Conservation (phyloP, 1,284 basidiomycete genomes). For the Cutaneotrichosporon arboriforme region DNA sequence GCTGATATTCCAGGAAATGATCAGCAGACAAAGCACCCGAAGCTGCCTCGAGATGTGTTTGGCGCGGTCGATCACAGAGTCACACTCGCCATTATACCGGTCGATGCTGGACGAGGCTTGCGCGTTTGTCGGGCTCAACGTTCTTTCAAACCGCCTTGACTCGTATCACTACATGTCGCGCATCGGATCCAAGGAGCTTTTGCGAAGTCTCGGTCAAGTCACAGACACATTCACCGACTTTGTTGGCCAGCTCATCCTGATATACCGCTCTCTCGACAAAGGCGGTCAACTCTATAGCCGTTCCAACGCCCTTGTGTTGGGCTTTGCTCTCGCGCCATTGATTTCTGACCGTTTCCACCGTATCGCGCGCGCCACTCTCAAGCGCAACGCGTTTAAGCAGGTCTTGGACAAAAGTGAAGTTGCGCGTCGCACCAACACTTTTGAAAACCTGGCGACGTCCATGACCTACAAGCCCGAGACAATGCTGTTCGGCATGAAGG, state of each 20-base stretch:
- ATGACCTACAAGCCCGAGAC: slow-evolving; percentile 63
- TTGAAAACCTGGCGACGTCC: slow-evolving; percentile 63
- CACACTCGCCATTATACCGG: slow-evolving; percentile 62
- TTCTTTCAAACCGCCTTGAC: slow-evolving; percentile 57
- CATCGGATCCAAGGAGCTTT: neutral
- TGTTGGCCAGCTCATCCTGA: neutral
- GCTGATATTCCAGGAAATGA: neutral
- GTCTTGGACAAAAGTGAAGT: too few relatives aligned
- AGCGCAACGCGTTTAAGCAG: too few relatives aligned
- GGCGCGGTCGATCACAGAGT: slow-evolving; percentile 67
- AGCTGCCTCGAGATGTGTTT: slow-evolving; percentile 69
- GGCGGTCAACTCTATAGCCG: too few relatives aligned
- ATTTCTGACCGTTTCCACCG: neutral
- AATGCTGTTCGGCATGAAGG: slow-evolving; percentile 69
- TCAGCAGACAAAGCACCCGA: slow-evolving; percentile 62
- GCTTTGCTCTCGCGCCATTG: slow-evolving; percentile 8
- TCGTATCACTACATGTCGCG: slow-evolving; percentile 54
- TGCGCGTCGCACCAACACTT: slow-evolving; percentile 36
- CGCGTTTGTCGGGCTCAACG: slow-evolving; percentile 23
- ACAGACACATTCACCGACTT: neutral
- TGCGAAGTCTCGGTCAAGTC: neutral
- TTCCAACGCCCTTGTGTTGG: neutral
- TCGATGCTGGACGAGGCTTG: slow-evolving; percentile 74
- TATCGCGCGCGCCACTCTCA: neutral
- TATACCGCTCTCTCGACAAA: neutral